Percentiles rank a stretch among this genome's conserved stretches.
phyloP scores from a whole-genome alignment of 1,139 yeast genomes.

The Candida sp. region DNA sequence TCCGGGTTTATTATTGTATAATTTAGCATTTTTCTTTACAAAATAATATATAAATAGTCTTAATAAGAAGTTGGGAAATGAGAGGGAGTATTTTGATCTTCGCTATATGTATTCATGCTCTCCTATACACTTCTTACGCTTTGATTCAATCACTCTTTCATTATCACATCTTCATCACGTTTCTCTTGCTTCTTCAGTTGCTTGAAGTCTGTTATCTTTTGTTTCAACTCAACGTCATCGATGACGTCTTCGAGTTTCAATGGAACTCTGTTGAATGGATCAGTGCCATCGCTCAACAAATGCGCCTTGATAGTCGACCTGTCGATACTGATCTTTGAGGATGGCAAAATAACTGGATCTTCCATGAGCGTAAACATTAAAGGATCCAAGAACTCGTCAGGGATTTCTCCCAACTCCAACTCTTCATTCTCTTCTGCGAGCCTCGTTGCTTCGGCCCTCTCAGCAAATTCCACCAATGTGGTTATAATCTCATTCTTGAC shows the following conservation, averaged over 20 bases:
- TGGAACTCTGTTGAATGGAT: conserved; percentile 96
- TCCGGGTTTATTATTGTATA: conserved; percentile 6
- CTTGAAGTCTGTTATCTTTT: conserved; percentile 64
- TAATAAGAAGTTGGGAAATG: not conserved
- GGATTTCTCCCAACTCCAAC: conserved; percentile 87
- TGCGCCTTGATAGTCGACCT: conserved; percentile 93
- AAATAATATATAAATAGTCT: conserved; percentile 6
- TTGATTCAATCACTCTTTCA: conserved; percentile 15
- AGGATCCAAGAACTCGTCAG: conserved; percentile 97
- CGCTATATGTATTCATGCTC: not conserved
- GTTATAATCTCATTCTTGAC: conserved; percentile 58
- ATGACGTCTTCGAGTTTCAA: conserved; percentile 85
- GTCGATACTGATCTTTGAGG: conserved; percentile 84
- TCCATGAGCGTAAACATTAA: conserved; percentile 95
- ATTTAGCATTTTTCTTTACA: conserved; percentile 5
- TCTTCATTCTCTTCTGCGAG: conserved; percentile 80
- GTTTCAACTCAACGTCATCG: conserved; percentile 72
- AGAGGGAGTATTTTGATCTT: not conserved
- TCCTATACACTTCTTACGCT: not conserved
- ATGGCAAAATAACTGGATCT: conserved; percentile 93
- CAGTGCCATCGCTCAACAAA: conserved; percentile 91
- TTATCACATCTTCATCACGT: conserved; percentile 21
- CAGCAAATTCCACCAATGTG: conserved; percentile 58
- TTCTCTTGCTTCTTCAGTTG: conserved; percentile 31
- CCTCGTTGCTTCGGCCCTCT: conserved; percentile 64